Evolutionary conservation across 176 grass and related monocot species (phyloP).

Genomic region (Rhynchospora breviuscula): DNA sequence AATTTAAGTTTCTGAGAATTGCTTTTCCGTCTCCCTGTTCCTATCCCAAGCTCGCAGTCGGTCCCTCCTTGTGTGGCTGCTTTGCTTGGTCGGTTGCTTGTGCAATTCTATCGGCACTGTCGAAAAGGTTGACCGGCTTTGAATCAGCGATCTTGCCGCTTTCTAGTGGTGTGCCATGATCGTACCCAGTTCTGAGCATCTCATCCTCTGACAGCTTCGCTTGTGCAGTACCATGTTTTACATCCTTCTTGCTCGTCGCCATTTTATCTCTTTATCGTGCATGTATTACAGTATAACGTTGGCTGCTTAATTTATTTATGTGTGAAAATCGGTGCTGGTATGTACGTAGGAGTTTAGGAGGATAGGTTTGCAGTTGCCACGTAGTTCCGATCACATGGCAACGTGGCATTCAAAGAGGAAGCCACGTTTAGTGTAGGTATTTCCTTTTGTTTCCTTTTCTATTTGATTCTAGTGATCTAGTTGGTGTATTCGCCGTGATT

Average conservation of each 20-base stretch:
- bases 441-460: too few species aligned
- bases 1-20: too few species aligned
- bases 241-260: slow-evolving; percentile 41
- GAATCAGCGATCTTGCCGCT: slow-evolving; percentile 62
- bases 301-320: background rate
- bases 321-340: background rate
- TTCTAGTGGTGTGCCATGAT: slow-evolving; percentile 61
- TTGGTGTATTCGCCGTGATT: too few species aligned
- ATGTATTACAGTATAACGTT: background rate
- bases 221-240: slow-evolving; percentile 32
- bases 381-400: background rate
- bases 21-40: background rate
- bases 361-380: background rate
- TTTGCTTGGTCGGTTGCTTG: background rate
- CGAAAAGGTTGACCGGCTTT: slow-evolving; percentile 52
- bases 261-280: background rate
- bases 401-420: background rate
- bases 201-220: slow-evolving; percentile 55
- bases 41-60: background rate
- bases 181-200: slow-evolving; percentile 46
- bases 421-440: background rate
- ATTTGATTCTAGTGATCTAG: too few species aligned
- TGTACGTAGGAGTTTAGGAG: background rate
- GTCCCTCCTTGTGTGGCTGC: background rate
- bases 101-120: background rate